phyloP scores from a whole-genome alignment of 805 yeast species.

The Candida railenensis region DNA sequence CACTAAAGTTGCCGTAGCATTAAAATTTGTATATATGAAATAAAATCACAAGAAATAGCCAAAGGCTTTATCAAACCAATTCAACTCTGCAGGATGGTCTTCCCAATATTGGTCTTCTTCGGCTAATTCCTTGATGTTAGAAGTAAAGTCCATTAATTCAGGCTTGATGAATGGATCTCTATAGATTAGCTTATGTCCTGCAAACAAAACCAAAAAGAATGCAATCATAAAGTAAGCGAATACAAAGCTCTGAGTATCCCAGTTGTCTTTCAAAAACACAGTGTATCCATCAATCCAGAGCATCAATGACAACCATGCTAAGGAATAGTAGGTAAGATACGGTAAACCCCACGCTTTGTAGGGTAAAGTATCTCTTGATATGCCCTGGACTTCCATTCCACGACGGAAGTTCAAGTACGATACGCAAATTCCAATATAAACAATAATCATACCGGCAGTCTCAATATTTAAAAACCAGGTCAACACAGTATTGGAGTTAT shows the following conservation, averaged over 20 bases:
- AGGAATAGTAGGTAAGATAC: constrained; percentile 53
- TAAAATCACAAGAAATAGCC: constrained; percentile 1
- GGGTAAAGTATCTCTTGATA: constrained; percentile 67
- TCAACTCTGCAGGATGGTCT: background rate
- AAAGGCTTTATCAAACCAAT: background rate
- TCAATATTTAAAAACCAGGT: constrained; percentile 73
- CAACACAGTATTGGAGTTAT: constrained; percentile 57
- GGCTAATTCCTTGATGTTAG: background rate
- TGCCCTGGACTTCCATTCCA: constrained; percentile 59
- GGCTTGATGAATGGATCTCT: background rate
- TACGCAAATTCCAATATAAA: constrained; percentile 68
- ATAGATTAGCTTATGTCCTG: background rate
- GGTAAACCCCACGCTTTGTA: constrained; percentile 74
- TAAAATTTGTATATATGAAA: too few species aligned
- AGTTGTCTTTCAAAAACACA: background rate
- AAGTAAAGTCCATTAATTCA: background rate
- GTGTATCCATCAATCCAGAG: constrained; percentile 1
- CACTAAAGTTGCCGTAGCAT: too few species aligned
- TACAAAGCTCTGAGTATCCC: background rate
- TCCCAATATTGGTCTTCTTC: background rate
- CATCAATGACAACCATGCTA: background rate
- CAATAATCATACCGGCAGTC: constrained; percentile 71
- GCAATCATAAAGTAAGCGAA: background rate
- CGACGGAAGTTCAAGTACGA: constrained; percentile 71
- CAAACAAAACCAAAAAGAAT: background rate